Evolutionary conservation across 495 filamentous ascomycete species (phyloP), one percentile per base, ranked within the genome.

Genomic region (Podospora pseudoanserina): DNA sequence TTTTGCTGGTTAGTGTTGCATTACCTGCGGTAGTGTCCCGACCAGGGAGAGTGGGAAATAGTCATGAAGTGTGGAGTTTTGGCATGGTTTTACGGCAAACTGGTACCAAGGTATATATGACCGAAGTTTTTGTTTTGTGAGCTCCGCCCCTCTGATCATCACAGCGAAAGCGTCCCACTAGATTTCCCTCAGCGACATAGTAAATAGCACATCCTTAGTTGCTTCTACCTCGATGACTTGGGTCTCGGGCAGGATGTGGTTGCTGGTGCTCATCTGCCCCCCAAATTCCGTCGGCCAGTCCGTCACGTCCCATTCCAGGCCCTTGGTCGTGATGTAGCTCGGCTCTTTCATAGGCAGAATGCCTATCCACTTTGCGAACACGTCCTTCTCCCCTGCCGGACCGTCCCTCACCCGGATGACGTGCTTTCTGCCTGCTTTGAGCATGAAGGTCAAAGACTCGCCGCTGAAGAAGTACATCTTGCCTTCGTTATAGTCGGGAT

Each of bases 1-100:
- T 98, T 99, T 78, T 97, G 94, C 74, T 98, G 92, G 88, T 77
- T 92, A 68, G 92, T 94, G 60, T 72, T 99, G 77, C 89, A 91
- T 79, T 98, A 86, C 76, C 76, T 98, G 75, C 79, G 92, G 75
- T 97, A 67, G 60, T 49, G 15, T 20, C 6, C 18, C 5, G 3
- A 2, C 3, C 30, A 32, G 23, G 55, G n/a, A 23, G 55, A 20
- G n/a, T 26, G 55, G 23, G 55, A 19, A 56, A 16, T 20, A 28
- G 18, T 67, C 32, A 66, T 67, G 7, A 68, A 76, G 74, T 72
- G 74, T 18, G 72, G 70, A 64, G 74, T 76, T 71, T 20, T 68
- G 70, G 59, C 30, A 49, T 57, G 55, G 23, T 20, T 20, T 58
- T 15, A 23, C 18, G 20, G n/a, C 23, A 58, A 19, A 58, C 5